Evolutionary conservation across 306 rosid species (phyloP).

Genomic region (Canavalia gladiata): DNA sequence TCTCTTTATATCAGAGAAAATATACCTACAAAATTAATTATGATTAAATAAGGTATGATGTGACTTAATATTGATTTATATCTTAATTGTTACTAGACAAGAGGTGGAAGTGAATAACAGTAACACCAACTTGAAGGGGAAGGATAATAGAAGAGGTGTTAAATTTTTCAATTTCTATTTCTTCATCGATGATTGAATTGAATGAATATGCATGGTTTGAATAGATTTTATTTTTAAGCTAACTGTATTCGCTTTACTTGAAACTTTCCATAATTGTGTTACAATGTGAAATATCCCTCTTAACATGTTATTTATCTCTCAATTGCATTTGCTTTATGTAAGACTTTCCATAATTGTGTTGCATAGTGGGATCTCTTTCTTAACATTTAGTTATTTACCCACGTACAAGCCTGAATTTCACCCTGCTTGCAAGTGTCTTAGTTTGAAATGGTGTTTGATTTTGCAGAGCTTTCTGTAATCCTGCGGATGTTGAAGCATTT

Average conservation of each 20-base stretch:
- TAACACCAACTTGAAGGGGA: slow-evolving; percentile 1
- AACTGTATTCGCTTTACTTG: neutral
- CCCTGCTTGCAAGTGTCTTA: slow-evolving; percentile 37
- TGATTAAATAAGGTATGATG: slow-evolving; percentile 11
- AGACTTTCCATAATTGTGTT: slow-evolving; percentile 4
- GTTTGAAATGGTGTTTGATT: slow-evolving; percentile 52
- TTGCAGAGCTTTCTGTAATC: slow-evolving; percentile 96
- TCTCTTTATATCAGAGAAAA: neutral
- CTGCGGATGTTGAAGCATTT: slow-evolving; percentile 93
- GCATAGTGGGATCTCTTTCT: slow-evolving; percentile 36
- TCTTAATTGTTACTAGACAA: neutral
- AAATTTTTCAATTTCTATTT: slow-evolving; percentile 5
- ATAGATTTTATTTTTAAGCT: slow-evolving; percentile 31
- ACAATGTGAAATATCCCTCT: slow-evolving; percentile 35
- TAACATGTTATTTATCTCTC: slow-evolving; percentile 14
- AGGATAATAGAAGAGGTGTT: slow-evolving; percentile 5
- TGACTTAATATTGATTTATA: slow-evolving; percentile 7
- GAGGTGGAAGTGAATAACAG: slow-evolving; percentile 10
- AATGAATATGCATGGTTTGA: slow-evolving; percentile 23
- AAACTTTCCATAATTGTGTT: slow-evolving; percentile 5
- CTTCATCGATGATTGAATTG: slow-evolving; percentile 28
- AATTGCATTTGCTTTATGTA: neutral
- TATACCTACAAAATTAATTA: neutral
- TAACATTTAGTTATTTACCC: slow-evolving; percentile 32
- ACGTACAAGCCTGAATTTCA: slow-evolving; percentile 29